Conservation (phyloP, 2,329 filamentous ascomycete species). For the Diaporthe amygdali region DNA sequence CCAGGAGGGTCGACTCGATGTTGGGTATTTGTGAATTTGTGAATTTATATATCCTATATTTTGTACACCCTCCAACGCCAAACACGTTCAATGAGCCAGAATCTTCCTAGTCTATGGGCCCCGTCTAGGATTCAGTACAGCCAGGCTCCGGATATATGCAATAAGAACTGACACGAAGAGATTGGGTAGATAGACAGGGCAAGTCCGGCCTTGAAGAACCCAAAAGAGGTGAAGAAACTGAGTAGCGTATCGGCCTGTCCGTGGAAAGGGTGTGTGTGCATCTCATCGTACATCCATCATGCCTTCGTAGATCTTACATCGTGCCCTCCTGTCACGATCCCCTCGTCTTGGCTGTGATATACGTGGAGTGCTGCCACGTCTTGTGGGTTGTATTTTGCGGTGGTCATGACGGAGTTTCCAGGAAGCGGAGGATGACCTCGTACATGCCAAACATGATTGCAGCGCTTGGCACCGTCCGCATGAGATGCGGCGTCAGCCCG, state of each 20-base stretch:
- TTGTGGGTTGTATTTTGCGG: not conserved
- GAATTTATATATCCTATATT: not conserved
- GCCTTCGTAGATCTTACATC: conserved; percentile 17
- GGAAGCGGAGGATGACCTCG: conserved; percentile 59
- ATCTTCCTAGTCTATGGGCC: conserved; percentile 2
- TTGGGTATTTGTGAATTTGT: not conserved
- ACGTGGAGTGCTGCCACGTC: not conserved
- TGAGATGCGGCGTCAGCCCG: conserved; percentile 87
- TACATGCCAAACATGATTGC: conserved; percentile 98
- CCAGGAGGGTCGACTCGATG: not conserved
- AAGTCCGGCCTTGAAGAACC: not conserved
- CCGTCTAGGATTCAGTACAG: conserved; percentile 12
- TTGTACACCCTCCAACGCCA: conserved; percentile 2
- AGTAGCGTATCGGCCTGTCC: not conserved
- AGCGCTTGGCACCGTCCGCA: conserved; percentile 88
- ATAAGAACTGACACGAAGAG: not conserved
- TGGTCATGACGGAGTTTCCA: conserved; percentile 36
- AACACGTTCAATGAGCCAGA: not conserved
- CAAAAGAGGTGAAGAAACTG: not conserved
- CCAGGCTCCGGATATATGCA: conserved; percentile 13
- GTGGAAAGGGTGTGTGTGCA: not conserved
- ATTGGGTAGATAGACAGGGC: not conserved
- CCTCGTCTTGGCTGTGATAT: not conserved
- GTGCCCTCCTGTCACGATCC: not conserved
- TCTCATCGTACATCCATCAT: not conserved